A percentile compares a stretch with the other conserved stretches of the same genome.
Evolutionary conservation across 129 eudicot genomes (phyloP).

Genomic region (Chrysanthemum makinoi): DNA sequence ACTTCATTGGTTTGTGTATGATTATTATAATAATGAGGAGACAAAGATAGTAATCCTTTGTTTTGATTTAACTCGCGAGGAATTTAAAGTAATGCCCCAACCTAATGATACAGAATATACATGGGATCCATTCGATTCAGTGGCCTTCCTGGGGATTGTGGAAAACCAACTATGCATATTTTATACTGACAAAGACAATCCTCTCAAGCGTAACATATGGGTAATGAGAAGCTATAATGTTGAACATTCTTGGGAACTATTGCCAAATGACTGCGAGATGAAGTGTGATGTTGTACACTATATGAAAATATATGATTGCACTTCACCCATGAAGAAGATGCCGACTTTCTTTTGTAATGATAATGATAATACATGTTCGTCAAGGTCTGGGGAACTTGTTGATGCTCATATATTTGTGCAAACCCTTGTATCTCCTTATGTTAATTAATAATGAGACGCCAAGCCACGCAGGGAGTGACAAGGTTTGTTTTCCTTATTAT

Average conservation of each 20-base stretch:
- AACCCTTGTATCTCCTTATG: neutral
- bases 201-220: neutral
- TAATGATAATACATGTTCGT: neutral
- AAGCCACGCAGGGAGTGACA: neutral
- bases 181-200: neutral
- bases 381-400: neutral
- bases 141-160: neutral
- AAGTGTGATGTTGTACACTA: neutral
- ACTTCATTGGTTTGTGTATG: neutral
- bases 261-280: neutral
- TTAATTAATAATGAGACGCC: neutral
- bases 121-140: neutral
- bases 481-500: neutral
- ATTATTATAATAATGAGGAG: neutral
- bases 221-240: neutral
- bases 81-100: neutral
- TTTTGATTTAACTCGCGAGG: neutral
- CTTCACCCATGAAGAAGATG: neutral
- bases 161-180: neutral
- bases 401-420: too few species aligned
- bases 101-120: neutral
- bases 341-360: neutral
- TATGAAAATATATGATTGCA: neutral
- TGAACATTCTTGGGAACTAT: neutral
- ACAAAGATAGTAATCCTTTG: neutral